Base-by-base conservation (phyloP, 805 yeast species). In the Yamadazyma scolyti region DNA sequence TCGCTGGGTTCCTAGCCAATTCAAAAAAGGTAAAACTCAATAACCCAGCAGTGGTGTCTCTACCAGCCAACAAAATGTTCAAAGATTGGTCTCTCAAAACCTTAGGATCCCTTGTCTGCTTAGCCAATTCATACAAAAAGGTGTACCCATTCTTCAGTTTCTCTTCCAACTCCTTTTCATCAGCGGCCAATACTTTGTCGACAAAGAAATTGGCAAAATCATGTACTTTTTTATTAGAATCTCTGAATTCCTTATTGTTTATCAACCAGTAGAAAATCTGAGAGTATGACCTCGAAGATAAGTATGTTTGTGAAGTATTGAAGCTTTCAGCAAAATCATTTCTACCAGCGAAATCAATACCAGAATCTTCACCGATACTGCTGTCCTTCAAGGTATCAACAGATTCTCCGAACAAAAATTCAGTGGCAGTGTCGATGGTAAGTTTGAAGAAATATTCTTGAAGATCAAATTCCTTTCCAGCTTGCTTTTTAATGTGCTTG, bases 31-130 rank as follows among this genome's bases (percentile, higher is more conserved):
- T 37, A 33, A 59, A 59, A 16, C 65, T 56, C 37, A 61, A 48
- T 32, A 59, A 49, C 2, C 64, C 67, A 9, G 68, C 68, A 15
- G 68, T 62, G 19, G 68, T 62, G 42, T 62, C 68, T 52, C 68
- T 59, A 11, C 67, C 68, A 23, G 68, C 68, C 20, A 62, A 44
- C 50, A 62, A 53, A 27, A 62, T 62, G 36, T 62, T 62, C 41
- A 62, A 55, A 36, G 59, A 46, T 36, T 62, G 68, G 39, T 62
- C 66, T 37, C 58, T 52, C 33, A 62, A 55, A 7, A 51, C 44
- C 36, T 47, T 47, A 9, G 64, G 65, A 36, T 62, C 49, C 38
- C 54, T 52, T 8, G 67, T 60, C 28, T 58, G 55, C 40, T 61
- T 60, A 22, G 47, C 65, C 42, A 61, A 56, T 41, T 61, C 67